Evolutionary conservation across 2,329 filamentous ascomycete genomes (phyloP), one percentile per base, ranked within the genome.

Genomic region (Colletotrichum sp.): DNA sequence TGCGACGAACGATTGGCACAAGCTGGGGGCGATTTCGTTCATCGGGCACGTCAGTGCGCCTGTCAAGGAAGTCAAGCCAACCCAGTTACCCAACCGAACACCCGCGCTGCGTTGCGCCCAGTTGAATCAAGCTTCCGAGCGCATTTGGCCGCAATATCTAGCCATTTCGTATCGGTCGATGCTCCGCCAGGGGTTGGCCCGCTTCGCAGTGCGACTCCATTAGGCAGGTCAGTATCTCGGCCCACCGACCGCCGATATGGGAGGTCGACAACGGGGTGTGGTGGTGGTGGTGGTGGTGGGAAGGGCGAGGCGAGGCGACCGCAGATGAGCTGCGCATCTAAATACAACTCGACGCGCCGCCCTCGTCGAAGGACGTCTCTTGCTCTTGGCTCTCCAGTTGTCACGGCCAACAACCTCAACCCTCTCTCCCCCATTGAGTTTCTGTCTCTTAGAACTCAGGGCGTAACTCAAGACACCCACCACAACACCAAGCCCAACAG

Each of bases 181-280:
- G 64, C 44, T 72, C 57, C 55, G 57, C 69, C 73, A 75, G 63
- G 73, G 57, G 32, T 57, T 57, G 67, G 63, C 73, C 69, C 70
- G 73, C 73, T 68, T 64, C 69, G 63, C n/a, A 13, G 55, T 13
- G 32, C n/a, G 39, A 68, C 71, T 65, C 70, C 59, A 74, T 76
- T 64, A 68, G 74, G 74, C 74, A 76, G 74, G 74, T 76, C 70
- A 52, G 12, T 68, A 73, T 76, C 59, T 48, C 74, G 74, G 63
- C 59, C 74, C 74, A 68, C 74, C 30, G 34, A 52, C 28, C 59
- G 44, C 70, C 70, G 69, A 74, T 73, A 76, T 65, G 64, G 70
- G 63, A 24, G 52, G 30, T 7, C 30, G 36, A 30, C 26, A 18
- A 18, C 63, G 68, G 59, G 63, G 63, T 59, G 44, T 24, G 44